These are phyloP conservation scores for Xylaria sp. DNA, from an alignment of 2,329 filamentous ascomycete genomes.

Conservation along the genomic window DNA sequence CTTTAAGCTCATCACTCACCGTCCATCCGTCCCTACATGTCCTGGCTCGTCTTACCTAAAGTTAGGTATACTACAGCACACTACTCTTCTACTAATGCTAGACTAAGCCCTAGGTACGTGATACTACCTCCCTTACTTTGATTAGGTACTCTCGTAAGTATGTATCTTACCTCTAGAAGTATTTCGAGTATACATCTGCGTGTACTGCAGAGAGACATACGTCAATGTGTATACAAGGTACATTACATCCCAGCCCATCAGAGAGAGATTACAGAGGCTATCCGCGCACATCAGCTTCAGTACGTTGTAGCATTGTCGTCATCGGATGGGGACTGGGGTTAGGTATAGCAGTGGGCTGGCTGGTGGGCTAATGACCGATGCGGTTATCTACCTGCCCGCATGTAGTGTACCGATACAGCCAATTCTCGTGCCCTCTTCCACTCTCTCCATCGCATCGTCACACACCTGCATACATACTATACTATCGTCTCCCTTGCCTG, in stretches of 20 bases:
- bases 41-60: not conserved
- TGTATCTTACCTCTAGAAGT: not conserved
- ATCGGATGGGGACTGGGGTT: not conserved
- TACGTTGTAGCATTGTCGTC: not conserved
- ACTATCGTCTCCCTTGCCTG: not conserved
- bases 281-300: constrained; percentile 13
- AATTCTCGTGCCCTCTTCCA: constrained; percentile 1
- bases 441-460: not conserved
- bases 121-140: not conserved
- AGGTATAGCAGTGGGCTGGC: not conserved
- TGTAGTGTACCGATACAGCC: not conserved
- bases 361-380: constrained; percentile 6
- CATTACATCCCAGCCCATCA: constrained; percentile 2
- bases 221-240: not conserved
- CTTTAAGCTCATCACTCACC: constrained; percentile 21
- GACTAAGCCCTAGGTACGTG: not conserved
- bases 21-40: constrained; percentile 10
- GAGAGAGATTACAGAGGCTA: constrained; percentile 2
- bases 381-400: constrained; percentile 1
- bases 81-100: not conserved
- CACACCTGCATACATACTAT: not conserved
- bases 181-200: not conserved
- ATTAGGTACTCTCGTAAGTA: too few species aligned
- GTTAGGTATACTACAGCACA: not conserved
- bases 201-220: not conserved